Evolutionary conservation across 2,329 filamentous ascomycete genomes (phyloP).

Genomic region (Cladosporium halotolerans): DNA sequence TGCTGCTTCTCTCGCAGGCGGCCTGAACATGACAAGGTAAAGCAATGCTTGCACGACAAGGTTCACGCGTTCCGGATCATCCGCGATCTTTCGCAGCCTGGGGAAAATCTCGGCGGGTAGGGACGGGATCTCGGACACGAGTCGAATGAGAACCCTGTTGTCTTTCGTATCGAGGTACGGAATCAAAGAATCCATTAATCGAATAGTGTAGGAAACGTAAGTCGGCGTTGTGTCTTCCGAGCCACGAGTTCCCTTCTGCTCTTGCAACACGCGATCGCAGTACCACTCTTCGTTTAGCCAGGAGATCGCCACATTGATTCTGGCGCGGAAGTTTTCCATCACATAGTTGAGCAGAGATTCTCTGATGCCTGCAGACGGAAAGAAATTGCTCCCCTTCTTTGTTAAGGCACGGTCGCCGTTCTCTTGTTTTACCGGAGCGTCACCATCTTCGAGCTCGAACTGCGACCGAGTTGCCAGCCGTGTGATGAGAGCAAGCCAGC

Average conservation of each 20-base stretch:
- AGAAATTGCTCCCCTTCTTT: conserved; percentile 33
- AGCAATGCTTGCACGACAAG: conserved; percentile 53
- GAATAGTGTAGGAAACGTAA: conserved; percentile 25
- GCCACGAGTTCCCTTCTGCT: conserved; percentile 20
- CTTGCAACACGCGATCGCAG: conserved; percentile 63
- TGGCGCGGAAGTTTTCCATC: conserved; percentile 81
- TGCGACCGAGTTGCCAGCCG: conserved; percentile 76
- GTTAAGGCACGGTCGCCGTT: conserved; percentile 33
- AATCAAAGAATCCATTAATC: conserved; percentile 77
- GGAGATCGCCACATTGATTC: conserved; percentile 82
- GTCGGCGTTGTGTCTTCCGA: conserved; percentile 19
- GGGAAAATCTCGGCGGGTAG: conserved; percentile 66
- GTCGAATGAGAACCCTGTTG: conserved; percentile 73
- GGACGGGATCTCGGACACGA: conserved; percentile 84
- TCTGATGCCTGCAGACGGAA: conserved; percentile 64
- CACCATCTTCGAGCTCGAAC: conserved; percentile 58
- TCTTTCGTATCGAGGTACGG: conserved; percentile 89
- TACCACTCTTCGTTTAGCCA: conserved; percentile 99
- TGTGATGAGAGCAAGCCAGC: conserved; percentile 83
- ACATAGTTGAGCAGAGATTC: conserved; percentile 79
- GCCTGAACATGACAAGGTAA: conserved; percentile 54
- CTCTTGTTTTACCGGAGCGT: conserved; percentile 46
- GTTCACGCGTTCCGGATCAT: conserved; percentile 57
- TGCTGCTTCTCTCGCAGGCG: conserved; percentile 51
- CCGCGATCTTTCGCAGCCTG: conserved; percentile 59